Conservation (phyloP, 2,329 filamentous ascomycete species). For the Botrytis paeoniae region DNA sequence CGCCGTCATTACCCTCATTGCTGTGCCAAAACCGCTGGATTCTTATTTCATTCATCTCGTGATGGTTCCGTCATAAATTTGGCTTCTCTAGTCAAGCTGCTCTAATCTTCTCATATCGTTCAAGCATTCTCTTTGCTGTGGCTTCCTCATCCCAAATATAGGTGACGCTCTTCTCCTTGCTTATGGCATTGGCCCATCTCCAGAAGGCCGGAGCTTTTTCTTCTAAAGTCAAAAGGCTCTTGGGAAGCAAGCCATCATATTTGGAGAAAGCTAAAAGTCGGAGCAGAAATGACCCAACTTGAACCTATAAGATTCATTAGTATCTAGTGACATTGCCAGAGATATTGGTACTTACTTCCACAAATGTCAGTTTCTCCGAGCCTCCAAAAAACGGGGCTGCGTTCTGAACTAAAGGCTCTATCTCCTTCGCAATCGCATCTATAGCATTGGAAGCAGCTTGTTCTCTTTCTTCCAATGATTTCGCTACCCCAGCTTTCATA, state of each 20-base stretch:
- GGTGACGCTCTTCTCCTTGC: constrained; percentile 63
- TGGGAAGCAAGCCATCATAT: constrained; percentile 52
- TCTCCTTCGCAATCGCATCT: constrained; percentile 60
- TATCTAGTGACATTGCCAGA: constrained; percentile 1
- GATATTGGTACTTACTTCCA: constrained; percentile 55
- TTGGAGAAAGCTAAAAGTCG: constrained; percentile 55
- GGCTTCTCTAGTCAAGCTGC: constrained; percentile 1
- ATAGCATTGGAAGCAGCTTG: constrained; percentile 52
- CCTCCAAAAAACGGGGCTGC: constrained; percentile 63
- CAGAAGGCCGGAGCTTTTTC: constrained; percentile 62
- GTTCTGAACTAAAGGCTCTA: constrained; percentile 65
- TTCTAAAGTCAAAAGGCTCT: constrained; percentile 46
- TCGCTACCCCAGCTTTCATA: constrained; percentile 39
- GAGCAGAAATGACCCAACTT: constrained; percentile 65
- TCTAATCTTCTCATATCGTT: constrained; percentile 34
- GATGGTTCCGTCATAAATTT: not conserved
- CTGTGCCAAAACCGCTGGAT: not conserved
- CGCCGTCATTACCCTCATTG: constrained; percentile 7
- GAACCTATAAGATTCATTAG: constrained; percentile 45
- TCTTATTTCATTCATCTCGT: not conserved
- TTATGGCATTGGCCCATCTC: constrained; percentile 62
- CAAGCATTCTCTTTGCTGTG: constrained; percentile 44
- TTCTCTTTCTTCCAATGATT: constrained; percentile 44
- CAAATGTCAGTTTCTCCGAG: constrained; percentile 63
- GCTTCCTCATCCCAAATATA: constrained; percentile 57